Evolutionary conservation across 192 early-diverging fungal genomes (phyloP).

Genomic region (Coemansia sp.): DNA sequence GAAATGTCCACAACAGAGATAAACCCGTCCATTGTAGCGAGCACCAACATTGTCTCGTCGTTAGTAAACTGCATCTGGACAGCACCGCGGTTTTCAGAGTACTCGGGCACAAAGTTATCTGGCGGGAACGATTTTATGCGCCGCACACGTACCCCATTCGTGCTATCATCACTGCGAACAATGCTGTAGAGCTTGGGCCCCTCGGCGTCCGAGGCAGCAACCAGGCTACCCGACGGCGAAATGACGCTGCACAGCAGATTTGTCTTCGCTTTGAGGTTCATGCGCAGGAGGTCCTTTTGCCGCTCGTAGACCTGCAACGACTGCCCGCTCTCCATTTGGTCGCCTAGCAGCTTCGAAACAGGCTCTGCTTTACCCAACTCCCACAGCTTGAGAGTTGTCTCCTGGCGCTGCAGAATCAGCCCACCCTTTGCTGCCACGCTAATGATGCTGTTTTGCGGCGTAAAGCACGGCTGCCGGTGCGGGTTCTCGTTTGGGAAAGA

Average conservation of each 20-base stretch:
- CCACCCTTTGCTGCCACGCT: conserved; percentile 63
- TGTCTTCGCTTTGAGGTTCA: conserved; percentile 72
- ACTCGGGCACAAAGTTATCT: conserved; percentile 44
- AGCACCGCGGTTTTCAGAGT: conserved; percentile 59
- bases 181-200: conserved; percentile 66
- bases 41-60: conserved; percentile 70
- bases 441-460: conserved; percentile 59
- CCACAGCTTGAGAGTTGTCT: conserved; percentile 78
- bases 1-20: conserved; percentile 77
- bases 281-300: conserved; percentile 69
- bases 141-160: conserved; percentile 24
- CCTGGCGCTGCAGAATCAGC: conserved; percentile 64
- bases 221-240: conserved; percentile 78
- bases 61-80: conserved; percentile 75
- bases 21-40: conserved; percentile 73
- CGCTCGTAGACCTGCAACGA: conserved; percentile 57
- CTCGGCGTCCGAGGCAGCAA: conserved; percentile 80
- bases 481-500: conserved; percentile 65
- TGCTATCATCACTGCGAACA: conserved; percentile 14
- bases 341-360: conserved; percentile 16
- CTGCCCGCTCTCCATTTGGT: conserved; percentile 48
- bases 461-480: conserved; percentile 64
- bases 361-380: conserved; percentile 67
- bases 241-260: conserved; percentile 73
- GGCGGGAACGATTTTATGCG: conserved; percentile 48